These are phyloP conservation scores for Periconia macrospinosa DNA, from an alignment of 2,329 filamentous ascomycete species.

Conservation along the genomic window DNA sequence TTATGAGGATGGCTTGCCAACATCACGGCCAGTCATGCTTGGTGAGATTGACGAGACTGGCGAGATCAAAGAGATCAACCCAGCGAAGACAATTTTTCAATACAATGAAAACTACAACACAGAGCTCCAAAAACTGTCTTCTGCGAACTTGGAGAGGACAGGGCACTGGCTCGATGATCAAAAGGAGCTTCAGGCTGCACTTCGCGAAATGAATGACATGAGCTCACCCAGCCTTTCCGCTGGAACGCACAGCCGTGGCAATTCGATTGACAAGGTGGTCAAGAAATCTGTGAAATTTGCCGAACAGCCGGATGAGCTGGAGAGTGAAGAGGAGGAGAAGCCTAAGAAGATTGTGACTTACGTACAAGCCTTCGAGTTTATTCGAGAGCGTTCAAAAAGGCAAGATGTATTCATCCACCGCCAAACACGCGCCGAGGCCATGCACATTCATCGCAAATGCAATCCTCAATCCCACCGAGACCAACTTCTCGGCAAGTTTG, in stretches of 20 bases:
- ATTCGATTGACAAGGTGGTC: conserved; percentile 43
- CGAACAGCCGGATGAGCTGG: conserved; percentile 27
- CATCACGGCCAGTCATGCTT: conserved; percentile 33
- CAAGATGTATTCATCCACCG: conserved; percentile 84
- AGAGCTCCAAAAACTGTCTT: conserved; percentile 70
- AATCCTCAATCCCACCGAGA: conserved; percentile 73
- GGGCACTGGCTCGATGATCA: conserved; percentile 85
- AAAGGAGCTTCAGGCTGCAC: conserved; percentile 70
- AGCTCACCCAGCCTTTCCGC: conserved; percentile 44
- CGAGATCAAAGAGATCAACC: conserved; percentile 59
- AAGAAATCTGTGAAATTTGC: conserved; percentile 82
- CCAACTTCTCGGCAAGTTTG: conserved; percentile 82
- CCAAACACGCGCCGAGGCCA: conserved; percentile 80
- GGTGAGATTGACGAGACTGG: conserved; percentile 42
- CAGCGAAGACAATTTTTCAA: conserved; percentile 67
- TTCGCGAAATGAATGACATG: conserved; percentile 57
- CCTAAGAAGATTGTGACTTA: conserved; percentile 70
- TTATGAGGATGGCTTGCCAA: conserved; percentile 32
- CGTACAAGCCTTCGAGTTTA: conserved; percentile 81
- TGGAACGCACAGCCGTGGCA: conserved; percentile 36
- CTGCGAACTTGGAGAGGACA: conserved; percentile 80
- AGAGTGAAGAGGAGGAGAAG: conserved; percentile 26
- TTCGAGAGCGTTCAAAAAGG: conserved; percentile 65
- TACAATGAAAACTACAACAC: conserved; percentile 75
- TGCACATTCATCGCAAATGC: conserved; percentile 80